Evolutionary conservation across 768 basidiomycete genomes (phyloP).

Genomic region (Lactarius deliciosus): DNA sequence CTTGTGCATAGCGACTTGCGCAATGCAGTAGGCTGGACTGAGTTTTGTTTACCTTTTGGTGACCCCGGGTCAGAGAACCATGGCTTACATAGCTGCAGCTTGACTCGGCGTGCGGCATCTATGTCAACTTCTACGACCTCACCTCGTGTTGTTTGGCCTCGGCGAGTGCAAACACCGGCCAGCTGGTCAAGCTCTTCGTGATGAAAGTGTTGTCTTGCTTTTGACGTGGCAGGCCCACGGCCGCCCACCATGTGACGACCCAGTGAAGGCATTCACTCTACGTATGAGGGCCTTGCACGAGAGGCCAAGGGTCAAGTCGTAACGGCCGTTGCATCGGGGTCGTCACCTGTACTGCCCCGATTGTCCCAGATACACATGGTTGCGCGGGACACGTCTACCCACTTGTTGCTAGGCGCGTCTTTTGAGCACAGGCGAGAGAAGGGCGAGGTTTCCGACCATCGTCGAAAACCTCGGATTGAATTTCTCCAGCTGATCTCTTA

Average conservation of each 20-base stretch:
- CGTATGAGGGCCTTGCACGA: not conserved
- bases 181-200: not conserved
- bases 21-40: no score
- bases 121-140: no score
- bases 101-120: no score
- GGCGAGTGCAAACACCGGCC: not conserved
- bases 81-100: no score
- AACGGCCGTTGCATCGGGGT: not conserved
- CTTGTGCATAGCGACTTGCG: no score
- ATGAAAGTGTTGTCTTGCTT: not conserved
- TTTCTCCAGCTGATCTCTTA: no score
- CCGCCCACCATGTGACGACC: not conserved
- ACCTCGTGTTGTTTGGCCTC: not conserved
- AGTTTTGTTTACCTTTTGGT: no score
- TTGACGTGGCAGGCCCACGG: no score
- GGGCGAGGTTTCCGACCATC: not conserved
- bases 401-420: not conserved
- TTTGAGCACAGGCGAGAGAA: not conserved
- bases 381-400: not conserved
- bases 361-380: not conserved
- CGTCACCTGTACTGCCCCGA: not conserved
- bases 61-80: no score
- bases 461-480: not conserved
- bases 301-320: not conserved
- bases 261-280: not conserved